Conservation (phyloP, 352 stramenopile species). For the Globisporangium nagaii region DNA sequence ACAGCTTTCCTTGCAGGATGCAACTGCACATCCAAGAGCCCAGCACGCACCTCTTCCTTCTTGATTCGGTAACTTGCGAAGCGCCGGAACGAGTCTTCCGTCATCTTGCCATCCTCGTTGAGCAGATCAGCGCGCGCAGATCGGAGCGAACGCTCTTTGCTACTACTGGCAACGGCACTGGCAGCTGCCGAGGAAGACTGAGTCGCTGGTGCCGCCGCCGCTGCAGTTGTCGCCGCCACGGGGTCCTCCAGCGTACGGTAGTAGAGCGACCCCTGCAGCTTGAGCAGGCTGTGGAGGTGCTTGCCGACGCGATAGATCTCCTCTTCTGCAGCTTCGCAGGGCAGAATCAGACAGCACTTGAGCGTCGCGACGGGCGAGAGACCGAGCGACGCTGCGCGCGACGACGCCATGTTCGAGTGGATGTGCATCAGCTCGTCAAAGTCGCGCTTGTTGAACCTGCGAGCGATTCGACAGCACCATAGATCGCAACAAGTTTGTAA, state of each 20-base stretch:
- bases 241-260: conserved; percentile 34
- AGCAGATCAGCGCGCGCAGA: conserved; percentile 21
- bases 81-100: conserved; percentile 62
- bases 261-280: conserved; percentile 59
- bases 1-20: neutral
- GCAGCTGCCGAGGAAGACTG: neutral
- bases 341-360: conserved; percentile 67
- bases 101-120: conserved; percentile 49
- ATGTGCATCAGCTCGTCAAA: conserved; percentile 81
- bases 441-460: conserved; percentile 52
- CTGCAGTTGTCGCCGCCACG: neutral
- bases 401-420: conserved; percentile 35
- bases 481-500: neutral
- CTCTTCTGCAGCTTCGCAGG: conserved; percentile 40
- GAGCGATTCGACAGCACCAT: too few relatives aligned
- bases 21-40: neutral
- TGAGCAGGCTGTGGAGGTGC: conserved; percentile 61
- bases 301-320: conserved; percentile 76
- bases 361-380: conserved; percentile 34
- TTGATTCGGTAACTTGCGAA: conserved; percentile 64
- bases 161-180: neutral
- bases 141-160: neutral
- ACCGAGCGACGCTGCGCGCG: conserved; percentile 24
- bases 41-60: conserved; percentile 53
- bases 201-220: neutral